phyloP scores from a whole-genome alignment of 2,329 filamentous ascomycete genomes.

The Coleophoma cylindrospora region DNA sequence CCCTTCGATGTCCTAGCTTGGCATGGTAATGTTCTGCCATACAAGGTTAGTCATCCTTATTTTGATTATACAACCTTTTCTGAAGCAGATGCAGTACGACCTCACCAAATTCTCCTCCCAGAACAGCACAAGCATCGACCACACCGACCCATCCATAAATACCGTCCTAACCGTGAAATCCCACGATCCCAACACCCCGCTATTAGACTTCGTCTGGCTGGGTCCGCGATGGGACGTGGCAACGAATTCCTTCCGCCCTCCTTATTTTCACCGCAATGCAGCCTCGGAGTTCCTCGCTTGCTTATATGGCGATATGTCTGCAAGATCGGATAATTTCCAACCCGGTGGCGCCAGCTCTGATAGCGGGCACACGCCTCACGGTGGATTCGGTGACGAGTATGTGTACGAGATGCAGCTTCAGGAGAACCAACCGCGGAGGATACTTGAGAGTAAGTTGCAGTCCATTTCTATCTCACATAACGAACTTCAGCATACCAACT shows the following conservation, averaged over 20 bases:
- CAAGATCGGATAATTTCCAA: slow-evolving; percentile 35
- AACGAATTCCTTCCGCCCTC: slow-evolving; percentile 51
- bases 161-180: slow-evolving; percentile 58
- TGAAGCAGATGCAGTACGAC: slow-evolving; percentile 36
- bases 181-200: slow-evolving; percentile 45
- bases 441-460: slow-evolving; percentile 28
- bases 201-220: slow-evolving; percentile 65
- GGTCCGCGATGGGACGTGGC: slow-evolving; percentile 61
- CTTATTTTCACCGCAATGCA: slow-evolving; percentile 51
- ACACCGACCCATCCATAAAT: slow-evolving; percentile 63
- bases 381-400: slow-evolving; percentile 43
- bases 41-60: slow-evolving; percentile 26
- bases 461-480: slow-evolving; percentile 24
- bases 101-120: slow-evolving; percentile 52
- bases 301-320: slow-evolving; percentile 37
- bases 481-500: slow-evolving; percentile 33
- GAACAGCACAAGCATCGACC: slow-evolving; percentile 55
- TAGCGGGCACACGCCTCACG: slow-evolving; percentile 24
- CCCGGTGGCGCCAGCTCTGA: slow-evolving; percentile 40
- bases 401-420: slow-evolving; percentile 38
- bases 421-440: slow-evolving; percentile 35
- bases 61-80: background rate
- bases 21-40: slow-evolving; percentile 69
- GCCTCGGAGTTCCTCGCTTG: slow-evolving; percentile 43
- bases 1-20: slow-evolving; percentile 75